phyloP scores from a whole-genome alignment of 202 grass and related monocot genomes.

The Digitaria exilis region DNA sequence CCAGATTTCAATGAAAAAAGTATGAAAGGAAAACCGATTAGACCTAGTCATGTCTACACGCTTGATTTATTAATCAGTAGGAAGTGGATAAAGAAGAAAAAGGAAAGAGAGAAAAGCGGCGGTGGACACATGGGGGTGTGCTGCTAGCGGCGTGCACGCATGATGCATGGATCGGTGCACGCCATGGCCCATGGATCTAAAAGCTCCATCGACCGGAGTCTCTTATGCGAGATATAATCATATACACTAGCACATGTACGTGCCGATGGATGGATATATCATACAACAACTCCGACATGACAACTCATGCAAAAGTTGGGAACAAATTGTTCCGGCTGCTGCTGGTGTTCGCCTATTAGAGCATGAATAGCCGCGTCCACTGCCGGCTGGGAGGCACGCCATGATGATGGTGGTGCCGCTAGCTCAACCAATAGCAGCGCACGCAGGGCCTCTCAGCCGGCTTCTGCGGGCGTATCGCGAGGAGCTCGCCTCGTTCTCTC shows the following conservation, averaged over 20 bases:
- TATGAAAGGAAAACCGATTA: background rate
- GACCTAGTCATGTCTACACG: background rate
- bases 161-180: background rate
- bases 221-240: background rate
- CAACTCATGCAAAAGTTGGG: slow-evolving; percentile 28
- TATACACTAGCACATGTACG: no score
- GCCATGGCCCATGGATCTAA: background rate
- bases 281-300: slow-evolving; percentile 24
- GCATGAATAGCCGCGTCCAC: no score
- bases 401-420: no score
- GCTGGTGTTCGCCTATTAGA: background rate
- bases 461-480: no score
- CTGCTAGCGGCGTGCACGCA: slow-evolving; percentile 24
- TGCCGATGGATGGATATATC: background rate
- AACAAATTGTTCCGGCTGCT: background rate
- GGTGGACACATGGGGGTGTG: slow-evolving; percentile 41
- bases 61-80: background rate
- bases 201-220: background rate
- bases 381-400: no score
- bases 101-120: background rate
- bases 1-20: no score
- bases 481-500: no score
- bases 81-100: background rate
- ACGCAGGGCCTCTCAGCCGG: no score
- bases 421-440: no score